Evolutionary conservation across 139 green algal genomes (phyloP), one percentile per base, ranked within the genome.

Genomic region (Chlorella sorokiniana): DNA sequence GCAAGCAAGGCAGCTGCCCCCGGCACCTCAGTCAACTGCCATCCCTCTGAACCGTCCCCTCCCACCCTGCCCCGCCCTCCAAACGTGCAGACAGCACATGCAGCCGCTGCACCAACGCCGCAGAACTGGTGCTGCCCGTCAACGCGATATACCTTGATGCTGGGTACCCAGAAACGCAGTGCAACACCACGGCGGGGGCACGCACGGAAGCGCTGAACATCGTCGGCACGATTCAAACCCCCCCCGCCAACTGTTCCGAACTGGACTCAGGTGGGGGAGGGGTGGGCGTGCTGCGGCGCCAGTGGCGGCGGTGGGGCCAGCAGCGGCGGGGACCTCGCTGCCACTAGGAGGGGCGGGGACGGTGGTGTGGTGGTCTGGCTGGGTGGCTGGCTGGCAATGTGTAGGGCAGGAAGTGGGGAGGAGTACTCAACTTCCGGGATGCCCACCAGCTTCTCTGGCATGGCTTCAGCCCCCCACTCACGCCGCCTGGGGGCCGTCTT

Each of bases 101-200:
- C 65, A 44, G 37, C 37, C 65, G 65, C 35, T 72, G 65, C 65
- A 20, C 33, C 33, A 44, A 44, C 11, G 65, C 65, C 4, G 37
- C 33, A 4, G 35, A 44, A 16, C 35, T 72, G 65, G 35, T 72
- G 3, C 29, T 72, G 35, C 65, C 65, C 18, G 4, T 44, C 10
- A 44, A 29, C 35, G 65, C 65, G 4, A 33, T 72, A 22, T 72
- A 27, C 14, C 65, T 72, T 14, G 65, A 72, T 48, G 65, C 65
- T 31, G 65, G 65, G 33, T 72, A 52, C 20, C 65, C 65, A 52
- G 65, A 72, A 20, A 72, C 65, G 63, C 63, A 70, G 35, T 70
- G 63, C 63, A 41, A 25, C n/a, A 42, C 8, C 63, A 25, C 10
- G 6, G 23, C 35, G 31, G 3, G 16, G 16, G 35, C 35, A 31